Conservation (phyloP, 768 basidiomycete genomes). For the Boletus rufocinnamomeus region DNA sequence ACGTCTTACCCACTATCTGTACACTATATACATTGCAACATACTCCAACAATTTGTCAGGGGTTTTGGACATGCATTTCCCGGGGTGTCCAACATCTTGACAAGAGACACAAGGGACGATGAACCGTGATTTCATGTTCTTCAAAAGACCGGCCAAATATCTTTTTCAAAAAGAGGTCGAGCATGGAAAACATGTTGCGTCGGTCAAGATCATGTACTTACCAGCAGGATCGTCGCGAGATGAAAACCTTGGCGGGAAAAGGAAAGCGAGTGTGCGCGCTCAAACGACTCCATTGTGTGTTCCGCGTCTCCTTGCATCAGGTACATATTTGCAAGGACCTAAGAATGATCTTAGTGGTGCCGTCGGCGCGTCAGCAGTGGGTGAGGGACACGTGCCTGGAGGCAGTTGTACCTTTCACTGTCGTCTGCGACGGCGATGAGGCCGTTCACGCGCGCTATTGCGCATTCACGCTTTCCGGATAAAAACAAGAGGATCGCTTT, state of each 20-base stretch:
- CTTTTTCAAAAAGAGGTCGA: not conserved
- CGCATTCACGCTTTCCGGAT: no score
- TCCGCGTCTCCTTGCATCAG: not conserved
- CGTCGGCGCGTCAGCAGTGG: no score
- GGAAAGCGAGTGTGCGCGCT: no score
- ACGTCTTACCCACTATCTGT: not conserved
- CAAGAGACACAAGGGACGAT: not conserved
- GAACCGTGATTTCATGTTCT: constrained; percentile 9
- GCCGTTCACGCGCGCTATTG: no score
- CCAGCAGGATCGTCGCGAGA: not conserved
- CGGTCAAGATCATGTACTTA: no score
- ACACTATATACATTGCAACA: not conserved
- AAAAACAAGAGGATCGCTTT: no score
- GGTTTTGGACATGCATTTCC: not conserved
- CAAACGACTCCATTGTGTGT: not conserved
- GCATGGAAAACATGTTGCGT: not conserved
- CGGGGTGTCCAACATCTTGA: not conserved
- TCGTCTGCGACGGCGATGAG: no score
- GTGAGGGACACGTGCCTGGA: no score
- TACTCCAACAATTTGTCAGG: no score
- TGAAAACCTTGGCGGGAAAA: not conserved
- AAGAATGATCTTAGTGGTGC: not conserved
- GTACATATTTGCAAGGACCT: not conserved
- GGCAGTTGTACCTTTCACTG: no score
- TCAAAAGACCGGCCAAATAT: constrained; percentile 9